Percentiles rank a stretch among this genome's conserved stretches.
Conservation (phyloP, 1,139 yeast genomes). For the Hyphopichia wangnamkhiaoensis region DNA sequence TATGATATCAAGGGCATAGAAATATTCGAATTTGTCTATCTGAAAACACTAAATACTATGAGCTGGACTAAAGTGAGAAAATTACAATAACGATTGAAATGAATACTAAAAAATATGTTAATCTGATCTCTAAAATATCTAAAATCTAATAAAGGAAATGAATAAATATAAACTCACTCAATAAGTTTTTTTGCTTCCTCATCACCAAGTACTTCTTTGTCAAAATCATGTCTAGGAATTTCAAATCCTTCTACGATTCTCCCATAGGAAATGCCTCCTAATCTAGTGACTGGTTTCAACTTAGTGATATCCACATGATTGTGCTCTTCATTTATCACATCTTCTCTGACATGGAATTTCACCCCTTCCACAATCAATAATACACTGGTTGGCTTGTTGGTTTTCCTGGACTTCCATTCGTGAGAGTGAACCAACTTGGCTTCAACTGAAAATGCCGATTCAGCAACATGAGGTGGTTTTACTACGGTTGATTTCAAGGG, state of each 20-base stretch:
- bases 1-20: too few species aligned
- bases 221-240: constrained; percentile 41
- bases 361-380: constrained; percentile 55
- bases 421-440: constrained; percentile 48
- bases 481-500: constrained; percentile 46
- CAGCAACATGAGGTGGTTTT: constrained; percentile 58
- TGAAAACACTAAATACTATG: too few species aligned
- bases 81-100: too few species aligned
- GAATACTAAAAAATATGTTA: too few species aligned
- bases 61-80: too few species aligned
- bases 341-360: constrained; percentile 58
- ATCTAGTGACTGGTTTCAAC: constrained; percentile 53
- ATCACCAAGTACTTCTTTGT: constrained; percentile 5
- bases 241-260: constrained; percentile 47
- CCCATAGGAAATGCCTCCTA: constrained; percentile 57
- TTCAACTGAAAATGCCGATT: constrained; percentile 62
- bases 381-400: constrained; percentile 38
- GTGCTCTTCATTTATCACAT: constrained; percentile 43
- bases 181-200: neutral
- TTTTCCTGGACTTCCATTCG: constrained; percentile 43
- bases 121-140: too few species aligned
- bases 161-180: neutral
- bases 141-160: too few species aligned
- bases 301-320: constrained; percentile 47
- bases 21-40: too few species aligned